Evolutionary conservation across 495 filamentous ascomycete species (phyloP).

Genomic region (Ascodesmis nigricans): DNA sequence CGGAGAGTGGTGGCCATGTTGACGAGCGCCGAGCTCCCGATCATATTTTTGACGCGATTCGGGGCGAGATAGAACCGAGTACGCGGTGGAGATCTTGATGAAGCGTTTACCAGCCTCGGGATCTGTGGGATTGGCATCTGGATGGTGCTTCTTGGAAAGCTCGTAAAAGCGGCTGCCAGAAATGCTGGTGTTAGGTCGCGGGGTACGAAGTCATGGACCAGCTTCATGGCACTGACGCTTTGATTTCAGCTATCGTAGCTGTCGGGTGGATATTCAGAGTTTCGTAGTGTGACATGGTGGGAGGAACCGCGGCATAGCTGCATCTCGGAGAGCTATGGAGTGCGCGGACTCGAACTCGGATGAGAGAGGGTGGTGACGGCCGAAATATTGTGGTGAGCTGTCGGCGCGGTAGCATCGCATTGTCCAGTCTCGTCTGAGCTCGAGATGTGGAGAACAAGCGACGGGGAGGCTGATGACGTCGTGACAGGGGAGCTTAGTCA

Average conservation of each 20-base stretch:
- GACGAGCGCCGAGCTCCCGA: constrained; percentile 32
- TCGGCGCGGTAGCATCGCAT: too few relatives aligned
- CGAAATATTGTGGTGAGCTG: too few relatives aligned
- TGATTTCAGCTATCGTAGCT: constrained; percentile 57
- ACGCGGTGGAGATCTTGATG: constrained; percentile 68
- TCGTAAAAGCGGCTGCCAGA: constrained; percentile 57
- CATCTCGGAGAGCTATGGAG: too few relatives aligned
- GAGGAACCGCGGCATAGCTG: too few relatives aligned
- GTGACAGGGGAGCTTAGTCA: too few relatives aligned
- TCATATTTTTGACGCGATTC: constrained; percentile 62
- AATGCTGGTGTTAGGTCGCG: constrained; percentile 6
- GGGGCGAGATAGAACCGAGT: constrained; percentile 49
- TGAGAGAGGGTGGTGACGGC: too few relatives aligned
- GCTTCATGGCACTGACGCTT: constrained; percentile 35
- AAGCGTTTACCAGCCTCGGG: constrained; percentile 54
- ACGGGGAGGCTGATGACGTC: too few relatives aligned
- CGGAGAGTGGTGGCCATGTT: constrained; percentile 22
- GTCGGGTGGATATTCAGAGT: constrained; percentile 47
- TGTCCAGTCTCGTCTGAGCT: too few relatives aligned
- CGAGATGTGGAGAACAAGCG: too few relatives aligned
- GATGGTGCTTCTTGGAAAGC: constrained; percentile 83
- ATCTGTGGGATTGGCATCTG: constrained; percentile 67
- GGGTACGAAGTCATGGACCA: constrained; percentile 3
- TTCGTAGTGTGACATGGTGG: constrained; percentile 45
- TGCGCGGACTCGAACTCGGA: too few relatives aligned